Conservation (phyloP, 2,329 filamentous ascomycete species). For the Camptophora hylomeconis region DNA sequence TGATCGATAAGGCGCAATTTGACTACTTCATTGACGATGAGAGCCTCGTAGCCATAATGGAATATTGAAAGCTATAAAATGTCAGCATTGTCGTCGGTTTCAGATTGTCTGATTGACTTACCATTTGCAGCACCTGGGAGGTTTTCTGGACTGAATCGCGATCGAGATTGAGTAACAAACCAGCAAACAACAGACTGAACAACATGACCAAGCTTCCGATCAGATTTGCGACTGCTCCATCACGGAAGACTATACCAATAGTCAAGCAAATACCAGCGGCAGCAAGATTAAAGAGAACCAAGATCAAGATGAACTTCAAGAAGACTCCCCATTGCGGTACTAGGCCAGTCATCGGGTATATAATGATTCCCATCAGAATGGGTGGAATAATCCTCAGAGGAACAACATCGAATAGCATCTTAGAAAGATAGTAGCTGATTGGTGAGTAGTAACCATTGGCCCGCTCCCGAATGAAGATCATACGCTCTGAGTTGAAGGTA, state of each 20-base stretch:
- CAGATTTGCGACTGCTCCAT: slow-evolving; percentile 79
- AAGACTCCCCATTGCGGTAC: slow-evolving; percentile 74
- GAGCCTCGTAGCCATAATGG: slow-evolving; percentile 90
- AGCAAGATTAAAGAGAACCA: slow-evolving; percentile 91
- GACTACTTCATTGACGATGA: slow-evolving; percentile 94
- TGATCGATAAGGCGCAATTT: slow-evolving; percentile 81
- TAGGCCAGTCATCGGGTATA: slow-evolving; percentile 96
- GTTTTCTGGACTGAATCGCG: slow-evolving; percentile 69
- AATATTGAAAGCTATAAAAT: slow-evolving; percentile 67
- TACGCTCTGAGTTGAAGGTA: slow-evolving; percentile 80
- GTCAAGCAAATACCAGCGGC: slow-evolving; percentile 89
- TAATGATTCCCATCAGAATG: slow-evolving; percentile 85
- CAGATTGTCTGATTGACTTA: slow-evolving; percentile 29
- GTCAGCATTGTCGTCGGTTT: slow-evolving; percentile 16
- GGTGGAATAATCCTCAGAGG: slow-evolving; percentile 89
- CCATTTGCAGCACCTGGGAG: slow-evolving; percentile 77
- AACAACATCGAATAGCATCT: slow-evolving; percentile 96
- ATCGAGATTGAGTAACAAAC: slow-evolving; percentile 75
- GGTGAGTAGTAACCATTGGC: slow-evolving; percentile 96
- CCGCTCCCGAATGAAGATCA: slow-evolving; percentile 83
- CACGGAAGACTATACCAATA: slow-evolving; percentile 89
- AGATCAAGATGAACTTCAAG: slow-evolving; percentile 76
- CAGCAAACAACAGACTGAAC: slow-evolving; percentile 89
- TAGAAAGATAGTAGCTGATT: slow-evolving; percentile 84
- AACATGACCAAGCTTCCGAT: slow-evolving; percentile 95